Conservation (phyloP, 345 rosid species). For the Murraya koenigii region DNA sequence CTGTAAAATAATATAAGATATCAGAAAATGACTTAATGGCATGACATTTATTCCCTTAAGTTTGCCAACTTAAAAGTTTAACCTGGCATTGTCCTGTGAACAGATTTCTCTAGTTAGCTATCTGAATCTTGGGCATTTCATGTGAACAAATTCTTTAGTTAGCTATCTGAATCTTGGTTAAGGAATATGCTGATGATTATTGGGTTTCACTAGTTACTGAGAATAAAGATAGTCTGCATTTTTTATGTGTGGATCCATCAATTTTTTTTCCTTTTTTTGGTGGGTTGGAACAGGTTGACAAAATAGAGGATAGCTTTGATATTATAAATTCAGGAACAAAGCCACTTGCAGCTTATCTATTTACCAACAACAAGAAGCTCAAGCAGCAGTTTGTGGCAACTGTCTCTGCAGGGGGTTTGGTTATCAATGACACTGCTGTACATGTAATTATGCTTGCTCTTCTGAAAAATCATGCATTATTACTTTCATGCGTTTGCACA, state of each 20-base stretch:
- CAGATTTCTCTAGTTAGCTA: background rate
- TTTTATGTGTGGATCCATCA: background rate
- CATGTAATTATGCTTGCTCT: constrained; percentile 52
- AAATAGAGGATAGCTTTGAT: constrained; percentile 73
- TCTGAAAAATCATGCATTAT: background rate
- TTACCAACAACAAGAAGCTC: constrained; percentile 69
- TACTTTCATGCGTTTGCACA: background rate
- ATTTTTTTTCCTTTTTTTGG: constrained; percentile 11
- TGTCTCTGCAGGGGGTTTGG: constrained; percentile 85
- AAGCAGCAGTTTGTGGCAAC: constrained; percentile 59
- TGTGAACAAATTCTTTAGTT: background rate
- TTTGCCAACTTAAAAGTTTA: background rate
- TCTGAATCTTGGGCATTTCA: background rate
- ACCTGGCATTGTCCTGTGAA: background rate
- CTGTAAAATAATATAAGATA: background rate
- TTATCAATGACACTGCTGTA: constrained; percentile 73
- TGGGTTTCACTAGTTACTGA: too few species aligned
- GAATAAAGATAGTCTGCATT: background rate
- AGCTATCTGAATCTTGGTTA: background rate
- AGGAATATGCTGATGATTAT: constrained; percentile 7
- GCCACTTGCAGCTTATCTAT: constrained; percentile 94
- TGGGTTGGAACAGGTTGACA: constrained; percentile 54
- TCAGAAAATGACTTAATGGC: background rate
- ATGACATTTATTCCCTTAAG: background rate
- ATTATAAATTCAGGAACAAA: constrained; percentile 68